These are phyloP conservation scores for Leishmania tarentolae DNA, from an alignment of 208 protist genomes.

Conservation along the genomic window DNA sequence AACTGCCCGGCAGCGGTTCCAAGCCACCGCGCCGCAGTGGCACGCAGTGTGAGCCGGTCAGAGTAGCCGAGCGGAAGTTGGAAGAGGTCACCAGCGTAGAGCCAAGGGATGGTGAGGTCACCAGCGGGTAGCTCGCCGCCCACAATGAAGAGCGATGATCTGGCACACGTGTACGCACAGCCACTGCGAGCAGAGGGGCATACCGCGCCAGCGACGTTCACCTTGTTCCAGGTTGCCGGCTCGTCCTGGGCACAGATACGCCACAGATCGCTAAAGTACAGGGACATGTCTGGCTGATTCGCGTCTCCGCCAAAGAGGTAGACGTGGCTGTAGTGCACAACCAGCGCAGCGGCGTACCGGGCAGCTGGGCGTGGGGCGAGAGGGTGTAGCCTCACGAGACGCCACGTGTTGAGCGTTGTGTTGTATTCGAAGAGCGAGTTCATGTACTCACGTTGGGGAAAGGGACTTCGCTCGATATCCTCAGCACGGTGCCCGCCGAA, in stretches of 20 bases:
- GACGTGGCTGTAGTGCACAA: slow-evolving; percentile 39
- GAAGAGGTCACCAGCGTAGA: slow-evolving; percentile 64
- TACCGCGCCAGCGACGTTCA: slow-evolving; percentile 15
- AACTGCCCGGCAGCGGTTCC: neutral
- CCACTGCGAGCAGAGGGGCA: slow-evolving; percentile 67
- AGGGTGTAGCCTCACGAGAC: slow-evolving; percentile 3
- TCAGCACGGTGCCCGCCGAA: slow-evolving; percentile 53
- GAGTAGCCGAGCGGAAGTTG: slow-evolving; percentile 58
- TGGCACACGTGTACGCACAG: slow-evolving; percentile 40
- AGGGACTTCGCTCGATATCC: neutral
- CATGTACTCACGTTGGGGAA: slow-evolving; percentile 32
- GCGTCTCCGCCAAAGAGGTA: slow-evolving; percentile 83
- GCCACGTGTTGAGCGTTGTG: slow-evolving; percentile 43
- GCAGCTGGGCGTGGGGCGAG: slow-evolving; percentile 18
- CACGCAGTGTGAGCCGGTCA: slow-evolving; percentile 41
- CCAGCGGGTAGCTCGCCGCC: slow-evolving; percentile 57
- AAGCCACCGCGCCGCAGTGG: slow-evolving; percentile 54
- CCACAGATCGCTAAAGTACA: slow-evolving; percentile 86
- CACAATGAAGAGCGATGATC: slow-evolving; percentile 67
- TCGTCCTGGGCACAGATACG: slow-evolving; percentile 34
- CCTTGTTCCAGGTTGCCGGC: slow-evolving; percentile 22
- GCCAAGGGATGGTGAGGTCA: slow-evolving; percentile 14
- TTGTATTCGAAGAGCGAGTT: slow-evolving; percentile 61
- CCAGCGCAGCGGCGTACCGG: slow-evolving; percentile 69
- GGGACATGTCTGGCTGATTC: slow-evolving; percentile 28